Evolutionary conservation across 768 basidiomycete genomes (phyloP).

Genomic region (Leccinum disarticulatum): DNA sequence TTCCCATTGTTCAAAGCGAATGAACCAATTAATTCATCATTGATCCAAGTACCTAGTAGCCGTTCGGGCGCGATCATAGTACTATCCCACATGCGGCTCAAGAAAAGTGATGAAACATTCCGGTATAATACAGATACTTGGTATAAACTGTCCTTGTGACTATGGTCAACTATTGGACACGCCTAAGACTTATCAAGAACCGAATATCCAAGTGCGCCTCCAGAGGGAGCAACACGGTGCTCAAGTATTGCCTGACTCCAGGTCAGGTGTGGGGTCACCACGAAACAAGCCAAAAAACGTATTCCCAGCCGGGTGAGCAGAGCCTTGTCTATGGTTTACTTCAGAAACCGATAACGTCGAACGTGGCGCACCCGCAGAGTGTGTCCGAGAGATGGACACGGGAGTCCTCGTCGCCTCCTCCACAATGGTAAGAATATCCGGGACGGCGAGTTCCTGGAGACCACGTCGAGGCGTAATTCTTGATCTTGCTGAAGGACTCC

Average conservation of each 20-base stretch:
- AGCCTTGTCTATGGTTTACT: background rate
- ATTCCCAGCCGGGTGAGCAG: background rate
- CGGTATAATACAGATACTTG: too few species aligned
- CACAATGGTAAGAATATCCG: slow-evolving; percentile 9
- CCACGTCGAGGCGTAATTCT: background rate
- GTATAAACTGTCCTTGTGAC: background rate
- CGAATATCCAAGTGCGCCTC: background rate
- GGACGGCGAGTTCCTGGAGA: background rate
- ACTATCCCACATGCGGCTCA: background rate
- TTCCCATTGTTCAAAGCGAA: background rate
- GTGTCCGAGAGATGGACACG: background rate
- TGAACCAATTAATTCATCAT: background rate
- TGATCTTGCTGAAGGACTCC: background rate
- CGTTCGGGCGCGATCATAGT: too few species aligned
- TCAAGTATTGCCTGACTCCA: background rate
- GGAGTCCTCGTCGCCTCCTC: slow-evolving; percentile 8
- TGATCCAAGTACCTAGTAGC: too few species aligned
- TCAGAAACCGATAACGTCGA: background rate
- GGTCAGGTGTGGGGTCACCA: background rate
- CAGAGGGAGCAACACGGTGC: background rate
- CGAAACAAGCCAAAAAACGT: slow-evolving; percentile 4
- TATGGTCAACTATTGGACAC: background rate
- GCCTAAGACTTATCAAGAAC: too few species aligned
- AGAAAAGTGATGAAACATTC: background rate
- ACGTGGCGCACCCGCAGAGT: background rate